Conservation (phyloP, 768 basidiomycete genomes). For the Amanita rimosa region DNA sequence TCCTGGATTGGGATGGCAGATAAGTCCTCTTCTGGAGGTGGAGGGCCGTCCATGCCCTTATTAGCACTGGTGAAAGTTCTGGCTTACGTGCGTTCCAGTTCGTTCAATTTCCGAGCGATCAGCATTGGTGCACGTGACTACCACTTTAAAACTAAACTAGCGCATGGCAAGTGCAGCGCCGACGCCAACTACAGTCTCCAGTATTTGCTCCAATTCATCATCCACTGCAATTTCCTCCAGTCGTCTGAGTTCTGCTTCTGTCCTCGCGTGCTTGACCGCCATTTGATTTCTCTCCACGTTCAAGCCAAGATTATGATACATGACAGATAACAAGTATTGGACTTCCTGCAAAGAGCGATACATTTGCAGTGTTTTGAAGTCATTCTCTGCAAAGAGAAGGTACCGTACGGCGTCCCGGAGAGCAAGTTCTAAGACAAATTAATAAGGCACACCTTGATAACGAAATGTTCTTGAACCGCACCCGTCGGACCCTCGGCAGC, state of each 20-base stretch:
- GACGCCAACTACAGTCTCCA: slow-evolving; percentile 46
- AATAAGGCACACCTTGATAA: background rate
- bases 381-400: slow-evolving; percentile 52
- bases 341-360: slow-evolving; percentile 51
- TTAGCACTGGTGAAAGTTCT: slow-evolving; percentile 6
- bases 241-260: slow-evolving; percentile 27
- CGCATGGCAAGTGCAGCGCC: slow-evolving; percentile 43
- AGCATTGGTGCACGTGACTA: slow-evolving; percentile 3
- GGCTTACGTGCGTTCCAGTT: slow-evolving; percentile 7
- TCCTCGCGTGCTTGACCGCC: slow-evolving; percentile 35
- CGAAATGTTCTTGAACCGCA: slow-evolving; percentile 14
- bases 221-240: slow-evolving; percentile 36
- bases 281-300: slow-evolving; percentile 41
- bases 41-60: slow-evolving; percentile 72
- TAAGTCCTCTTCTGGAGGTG: slow-evolving; percentile 93
- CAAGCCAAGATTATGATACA: slow-evolving; percentile 62
- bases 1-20: slow-evolving; percentile 66
- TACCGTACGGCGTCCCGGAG: slow-evolving; percentile 50
- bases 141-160: background rate
- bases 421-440: slow-evolving; percentile 20
- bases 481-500: slow-evolving; percentile 38
- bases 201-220: slow-evolving; percentile 39
- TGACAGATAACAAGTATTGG: slow-evolving; percentile 58
- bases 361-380: slow-evolving; percentile 51
- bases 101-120: background rate